phyloP scores from a whole-genome alignment of 257 asterid species.

The Primulina tabacum region DNA sequence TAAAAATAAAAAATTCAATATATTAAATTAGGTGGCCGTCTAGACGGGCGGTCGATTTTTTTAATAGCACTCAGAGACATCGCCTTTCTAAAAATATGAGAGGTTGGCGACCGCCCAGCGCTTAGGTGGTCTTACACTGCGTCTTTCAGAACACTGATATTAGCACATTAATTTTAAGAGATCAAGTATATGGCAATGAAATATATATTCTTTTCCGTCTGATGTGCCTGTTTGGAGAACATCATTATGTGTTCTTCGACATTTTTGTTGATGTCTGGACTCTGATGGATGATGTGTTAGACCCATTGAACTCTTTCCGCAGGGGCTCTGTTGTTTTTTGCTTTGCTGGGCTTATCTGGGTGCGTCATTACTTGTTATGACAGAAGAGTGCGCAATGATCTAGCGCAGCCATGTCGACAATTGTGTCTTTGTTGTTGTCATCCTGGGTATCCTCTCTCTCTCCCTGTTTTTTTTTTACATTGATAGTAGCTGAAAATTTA shows the following conservation, averaged over 20 bases:
- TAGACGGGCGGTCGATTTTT: too few relatives aligned
- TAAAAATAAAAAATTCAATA: too few relatives aligned
- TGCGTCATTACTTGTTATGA: conserved; percentile 96
- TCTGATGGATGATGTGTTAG: conserved; percentile 16
- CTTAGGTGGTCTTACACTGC: too few relatives aligned
- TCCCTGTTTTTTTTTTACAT: conserved; percentile 2
- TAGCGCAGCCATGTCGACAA: conserved; percentile 98
- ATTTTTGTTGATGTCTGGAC: conserved; percentile 13
- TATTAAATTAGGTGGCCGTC: too few relatives aligned
- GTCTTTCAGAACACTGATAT: background rate
- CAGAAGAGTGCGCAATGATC: conserved; percentile 91
- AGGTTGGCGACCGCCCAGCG: too few relatives aligned
- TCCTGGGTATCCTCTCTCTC: conserved; percentile 61
- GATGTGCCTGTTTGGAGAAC: background rate
- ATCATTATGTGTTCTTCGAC: background rate
- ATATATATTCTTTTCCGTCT: background rate
- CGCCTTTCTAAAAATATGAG: too few relatives aligned
- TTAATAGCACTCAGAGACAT: too few relatives aligned
- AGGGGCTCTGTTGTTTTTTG: conserved; percentile 91
- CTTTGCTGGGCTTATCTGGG: conserved; percentile 88
- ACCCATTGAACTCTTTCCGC: conserved; percentile 21
- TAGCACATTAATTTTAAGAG: background rate
- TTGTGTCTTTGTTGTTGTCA: conserved; percentile 96
- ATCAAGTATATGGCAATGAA: background rate
- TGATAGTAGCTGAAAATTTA: conserved; percentile 2